Percentiles rank a stretch among this genome's conserved stretches.
phyloP scores from a whole-genome alignment of 768 basidiomycete genomes.

The Serendipita sp. region DNA sequence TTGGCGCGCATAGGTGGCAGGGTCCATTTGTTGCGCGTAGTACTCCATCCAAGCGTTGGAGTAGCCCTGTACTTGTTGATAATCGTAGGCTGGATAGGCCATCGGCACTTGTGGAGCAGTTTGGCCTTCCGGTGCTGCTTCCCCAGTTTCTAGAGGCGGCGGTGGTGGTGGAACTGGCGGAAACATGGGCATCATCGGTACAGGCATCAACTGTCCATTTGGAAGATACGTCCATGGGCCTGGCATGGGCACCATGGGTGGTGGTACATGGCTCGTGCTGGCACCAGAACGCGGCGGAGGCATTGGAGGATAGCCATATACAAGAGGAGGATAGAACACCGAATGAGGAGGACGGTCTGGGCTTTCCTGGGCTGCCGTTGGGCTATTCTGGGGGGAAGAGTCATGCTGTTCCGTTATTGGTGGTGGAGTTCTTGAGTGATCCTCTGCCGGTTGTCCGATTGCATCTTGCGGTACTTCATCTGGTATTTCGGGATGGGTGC shows the following conservation, averaged over 20 bases:
- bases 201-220: not conserved
- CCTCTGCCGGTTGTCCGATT: not conserved
- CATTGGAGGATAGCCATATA: not conserved
- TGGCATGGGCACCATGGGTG: not conserved
- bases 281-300: not conserved
- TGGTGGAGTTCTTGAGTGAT: not conserved
- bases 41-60: slow-evolving; percentile 1
- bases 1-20: not conserved
- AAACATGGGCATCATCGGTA: not conserved
- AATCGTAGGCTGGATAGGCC: not conserved
- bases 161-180: not conserved
- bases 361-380: not conserved
- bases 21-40: slow-evolving; percentile 1
- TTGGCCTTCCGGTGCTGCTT: not conserved
- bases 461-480: no score
- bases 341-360: not conserved
- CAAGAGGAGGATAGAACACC: not conserved
- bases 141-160: not conserved
- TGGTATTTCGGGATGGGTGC: slow-evolving; percentile 12
- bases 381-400: not conserved
- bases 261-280: not conserved
- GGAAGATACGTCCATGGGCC: not conserved
- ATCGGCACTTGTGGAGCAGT: not conserved
- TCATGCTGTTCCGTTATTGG: not conserved
- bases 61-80: not conserved